Evolutionary conservation across 129 eudicot species (phyloP), one percentile per base, ranked within the genome.

Genomic region (Lactuca saligna): DNA sequence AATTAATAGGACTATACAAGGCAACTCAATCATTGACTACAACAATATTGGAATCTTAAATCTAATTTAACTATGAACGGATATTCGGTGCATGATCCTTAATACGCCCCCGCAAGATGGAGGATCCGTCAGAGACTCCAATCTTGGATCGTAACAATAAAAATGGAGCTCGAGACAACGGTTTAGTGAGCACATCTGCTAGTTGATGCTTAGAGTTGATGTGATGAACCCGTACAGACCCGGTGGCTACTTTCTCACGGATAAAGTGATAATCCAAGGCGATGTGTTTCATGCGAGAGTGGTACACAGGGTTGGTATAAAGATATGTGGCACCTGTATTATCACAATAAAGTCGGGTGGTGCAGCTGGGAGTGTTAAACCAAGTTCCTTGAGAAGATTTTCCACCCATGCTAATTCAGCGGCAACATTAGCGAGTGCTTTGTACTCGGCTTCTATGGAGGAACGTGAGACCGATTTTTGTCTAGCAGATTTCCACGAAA

Each of bases 101-200:
- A n/a, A n/a, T n/a, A 63, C 61, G 61, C 61, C 61, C 61, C 35
- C n/a, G 33, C 61, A 55, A 55, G 61, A 55, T 55, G 61, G 61
- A 55, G 61, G 33, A 17, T 55, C 61, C 34, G 61, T 55, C 61
- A 11, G 34, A 20, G 34, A 55, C 61, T 55, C 61, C 61, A 55
- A 55, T 55, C 61, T 55, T 55, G 61, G 61, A 55, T 0, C 61
- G 34, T 11, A 55, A 20, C 14, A 11, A 17, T 55, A 55, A 55
- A 55, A 55, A 55, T 17, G 35, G 35, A 55, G 61, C 61, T 55
- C 13, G 61, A 55, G 61, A 55, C 61, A 17, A 34, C 37, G 37
- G 37, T 34, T 34, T 34, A 34, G 37, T 34, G 37, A 34, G 4
- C 4, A 4, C 37, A 34, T 34, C 4, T 4, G 33, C 61, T 20